phyloP scores from a whole-genome alignment of 106 monocot species.

The Narthecium ossifragum region DNA sequence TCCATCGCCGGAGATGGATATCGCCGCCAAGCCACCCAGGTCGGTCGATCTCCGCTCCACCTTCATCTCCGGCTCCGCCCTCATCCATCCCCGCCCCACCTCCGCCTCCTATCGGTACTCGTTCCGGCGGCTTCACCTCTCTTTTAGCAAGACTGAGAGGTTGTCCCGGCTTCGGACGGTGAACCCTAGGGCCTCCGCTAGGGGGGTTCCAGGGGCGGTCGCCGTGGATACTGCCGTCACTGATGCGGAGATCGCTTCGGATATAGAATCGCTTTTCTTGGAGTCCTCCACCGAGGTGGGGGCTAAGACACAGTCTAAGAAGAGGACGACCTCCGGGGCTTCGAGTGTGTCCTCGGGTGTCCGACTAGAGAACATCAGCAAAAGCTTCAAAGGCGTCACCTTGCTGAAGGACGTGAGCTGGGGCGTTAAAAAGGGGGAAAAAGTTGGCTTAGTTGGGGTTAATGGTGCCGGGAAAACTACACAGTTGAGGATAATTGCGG shows the following conservation, averaged over 20 bases:
- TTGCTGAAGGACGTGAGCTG: conserved; percentile 85
- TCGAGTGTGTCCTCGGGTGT: conserved; percentile 90
- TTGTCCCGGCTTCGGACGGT: conserved; percentile 6
- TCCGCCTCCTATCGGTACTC: conserved; percentile 3
- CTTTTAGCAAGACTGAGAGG: conserved; percentile 6
- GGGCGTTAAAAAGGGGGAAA: conserved; percentile 98
- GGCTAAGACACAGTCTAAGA: conserved; percentile 32
- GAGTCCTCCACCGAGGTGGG: conserved; percentile 14
- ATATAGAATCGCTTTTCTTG: conserved; percentile 65
- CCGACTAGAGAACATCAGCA: conserved; percentile 72
- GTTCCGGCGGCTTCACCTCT: not conserved
- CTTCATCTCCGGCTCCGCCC: conserved; percentile 22
- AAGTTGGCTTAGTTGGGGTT: conserved; percentile 91
- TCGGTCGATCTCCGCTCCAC: conserved; percentile 50
- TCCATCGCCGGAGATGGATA: conserved; percentile 45
- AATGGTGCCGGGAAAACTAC: conserved; percentile 99
- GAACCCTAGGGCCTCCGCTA: conserved; percentile 18
- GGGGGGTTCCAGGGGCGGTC: too few relatives aligned
- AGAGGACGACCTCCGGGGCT: conserved; percentile 49
- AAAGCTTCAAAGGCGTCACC: conserved; percentile 77
- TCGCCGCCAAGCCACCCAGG: conserved; percentile 42
- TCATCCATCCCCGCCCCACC: not conserved
- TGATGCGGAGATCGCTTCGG: conserved; percentile 17
- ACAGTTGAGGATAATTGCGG: conserved; percentile 85
- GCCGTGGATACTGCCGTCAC: conserved; percentile 26